phyloP scores from a whole-genome alignment of 371 early-diverging fungal species.

The Mortierella sp. region DNA sequence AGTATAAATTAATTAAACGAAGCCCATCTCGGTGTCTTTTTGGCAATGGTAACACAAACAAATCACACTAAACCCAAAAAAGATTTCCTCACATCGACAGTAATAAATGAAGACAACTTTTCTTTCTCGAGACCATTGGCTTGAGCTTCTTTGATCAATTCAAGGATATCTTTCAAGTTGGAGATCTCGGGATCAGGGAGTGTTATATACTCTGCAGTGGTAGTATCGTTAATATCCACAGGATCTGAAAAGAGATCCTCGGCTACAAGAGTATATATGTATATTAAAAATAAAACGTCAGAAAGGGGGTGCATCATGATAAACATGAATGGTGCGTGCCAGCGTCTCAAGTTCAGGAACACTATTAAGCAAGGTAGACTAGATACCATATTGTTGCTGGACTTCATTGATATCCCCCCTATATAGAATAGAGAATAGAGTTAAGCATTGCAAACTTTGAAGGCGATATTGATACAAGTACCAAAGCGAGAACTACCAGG shows the following conservation, averaged over 20 bases:
- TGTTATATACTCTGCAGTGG: slow-evolving; percentile 34
- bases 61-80: not conserved
- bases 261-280: slow-evolving; percentile 12
- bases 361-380: not conserved
- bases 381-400: slow-evolving; percentile 45
- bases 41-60: not conserved
- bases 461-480: not conserved
- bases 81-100: slow-evolving; percentile 57
- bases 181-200: slow-evolving; percentile 73
- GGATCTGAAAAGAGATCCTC: slow-evolving; percentile 42
- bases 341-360: not conserved
- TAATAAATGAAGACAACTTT: slow-evolving; percentile 60
- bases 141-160: slow-evolving; percentile 59
- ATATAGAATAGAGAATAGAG: slow-evolving; percentile 6
- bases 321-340: not conserved
- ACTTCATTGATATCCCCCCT: slow-evolving; percentile 59
- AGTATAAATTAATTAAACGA: not conserved
- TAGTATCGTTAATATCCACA: slow-evolving; percentile 25
- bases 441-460: not conserved
- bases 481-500: not conserved
- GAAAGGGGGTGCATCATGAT: not conserved
- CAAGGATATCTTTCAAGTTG: slow-evolving; percentile 73
- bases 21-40: not conserved
- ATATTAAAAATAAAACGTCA: not conserved
- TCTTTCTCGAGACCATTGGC: slow-evolving; percentile 61